Evolutionary conservation across 768 basidiomycete species (phyloP), one percentile per base, ranked within the genome.

Genomic region (Symmetrospora coprosmae): DNA sequence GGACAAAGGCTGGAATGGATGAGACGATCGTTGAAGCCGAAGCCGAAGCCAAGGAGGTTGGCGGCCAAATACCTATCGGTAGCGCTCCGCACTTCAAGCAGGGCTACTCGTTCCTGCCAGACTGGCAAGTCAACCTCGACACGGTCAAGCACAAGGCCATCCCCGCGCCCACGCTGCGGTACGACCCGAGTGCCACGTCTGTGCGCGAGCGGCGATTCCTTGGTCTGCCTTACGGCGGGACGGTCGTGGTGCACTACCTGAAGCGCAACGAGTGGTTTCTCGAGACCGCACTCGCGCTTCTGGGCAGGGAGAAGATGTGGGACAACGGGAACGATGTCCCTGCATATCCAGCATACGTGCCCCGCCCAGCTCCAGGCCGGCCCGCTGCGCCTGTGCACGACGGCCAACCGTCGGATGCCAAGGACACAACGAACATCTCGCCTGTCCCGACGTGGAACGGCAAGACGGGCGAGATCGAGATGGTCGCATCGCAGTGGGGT

Each of bases 251-350:
- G 50, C 92, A 99, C 74, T 96, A 87, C 71, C 84, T 99, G 77
- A 99, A 96, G 81, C 85, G 87, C 72, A 82, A 87, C 65, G 85
- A 86, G 75, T 99, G 92, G 92, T 96, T 86, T 74, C 72, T 90
- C 66, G 92, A 99, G 75, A 87, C 91, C 4, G 87, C 88, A 11
- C 74, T 89, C 11, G 89, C 88, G 17, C 75, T 99, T 25, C 76
- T 96, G 28, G 87, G 67, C 1, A 45, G 68, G 5, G 65, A 68
- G 4, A 62, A 58, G 30, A 66, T 65, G 64, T 70, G 69, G 69
- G 69, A 68, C 47, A 25, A 39, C 0, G 69, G 69, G 2, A 17
- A 56, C n/a, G 51, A 61, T 17, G 50, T 63, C 2, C 61, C 63
- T 0, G 67, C 67, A 1, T 61, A 62, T 46, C 61, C 62, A 1